Conservation (phyloP, 352 stramenopile species). For the Phytophthora pluvialis region DNA sequence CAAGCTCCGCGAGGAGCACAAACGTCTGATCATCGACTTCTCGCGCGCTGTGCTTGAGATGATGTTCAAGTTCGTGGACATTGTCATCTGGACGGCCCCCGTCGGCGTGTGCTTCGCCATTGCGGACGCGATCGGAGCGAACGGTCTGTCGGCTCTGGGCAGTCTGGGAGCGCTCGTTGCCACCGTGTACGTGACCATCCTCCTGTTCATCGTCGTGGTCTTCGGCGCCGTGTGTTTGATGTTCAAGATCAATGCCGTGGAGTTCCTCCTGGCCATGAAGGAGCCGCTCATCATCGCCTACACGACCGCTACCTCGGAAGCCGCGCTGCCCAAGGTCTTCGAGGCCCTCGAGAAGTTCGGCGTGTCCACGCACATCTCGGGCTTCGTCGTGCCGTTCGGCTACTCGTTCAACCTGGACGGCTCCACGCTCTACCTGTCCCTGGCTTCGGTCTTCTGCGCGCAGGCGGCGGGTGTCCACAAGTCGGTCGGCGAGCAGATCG, state of each 20-base stretch:
- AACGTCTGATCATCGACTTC: constrained; percentile 52
- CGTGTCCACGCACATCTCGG: constrained; percentile 54
- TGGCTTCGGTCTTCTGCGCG: constrained; percentile 59
- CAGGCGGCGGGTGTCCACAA: constrained; percentile 56
- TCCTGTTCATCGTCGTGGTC: constrained; percentile 57
- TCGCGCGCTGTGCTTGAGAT: constrained; percentile 57
- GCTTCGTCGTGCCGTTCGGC: constrained; percentile 65
- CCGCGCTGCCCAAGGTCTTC: constrained; percentile 65
- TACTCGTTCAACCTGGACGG: constrained; percentile 77
- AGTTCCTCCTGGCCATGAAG: constrained; percentile 58
- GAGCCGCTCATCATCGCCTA: constrained; percentile 67
- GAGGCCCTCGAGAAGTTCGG: constrained; percentile 61
- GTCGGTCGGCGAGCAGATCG: constrained; percentile 60
- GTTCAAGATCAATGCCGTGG: constrained; percentile 54
- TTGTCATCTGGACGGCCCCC: constrained; percentile 68
- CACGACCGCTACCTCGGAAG: constrained; percentile 62
- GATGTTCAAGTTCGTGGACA: constrained; percentile 77
- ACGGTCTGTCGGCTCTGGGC: constrained; percentile 49
- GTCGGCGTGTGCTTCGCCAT: constrained; percentile 67
- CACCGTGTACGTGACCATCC: constrained; percentile 55
- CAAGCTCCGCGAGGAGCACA: constrained; percentile 40
- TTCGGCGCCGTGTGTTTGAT: constrained; percentile 48
- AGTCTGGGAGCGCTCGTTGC: constrained; percentile 48
- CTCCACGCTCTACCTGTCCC: constrained; percentile 57
- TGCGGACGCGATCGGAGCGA: constrained; percentile 55